Evolutionary conservation across 2,329 filamentous ascomycete species (phyloP).

Genomic region (Periconia macrospinosa): DNA sequence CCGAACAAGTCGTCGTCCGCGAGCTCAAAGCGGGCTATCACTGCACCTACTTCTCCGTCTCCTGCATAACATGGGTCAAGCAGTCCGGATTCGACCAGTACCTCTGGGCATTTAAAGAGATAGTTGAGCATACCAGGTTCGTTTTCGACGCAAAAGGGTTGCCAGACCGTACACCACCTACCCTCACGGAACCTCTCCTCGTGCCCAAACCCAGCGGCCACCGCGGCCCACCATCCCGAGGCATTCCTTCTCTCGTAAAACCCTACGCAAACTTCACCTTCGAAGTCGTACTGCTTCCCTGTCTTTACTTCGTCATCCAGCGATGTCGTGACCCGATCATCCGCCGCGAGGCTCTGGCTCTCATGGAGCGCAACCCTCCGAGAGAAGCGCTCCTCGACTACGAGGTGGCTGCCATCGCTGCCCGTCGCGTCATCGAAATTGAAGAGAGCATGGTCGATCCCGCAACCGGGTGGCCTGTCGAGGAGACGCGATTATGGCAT

Average conservation of each 20-base stretch:
- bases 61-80: not conserved
- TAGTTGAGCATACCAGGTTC: conserved; percentile 8
- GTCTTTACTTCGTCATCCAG: conserved; percentile 11
- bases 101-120: not conserved
- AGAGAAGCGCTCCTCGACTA: conserved; percentile 26
- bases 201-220: not conserved
- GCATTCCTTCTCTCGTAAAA: not conserved
- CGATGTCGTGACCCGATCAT: conserved; percentile 19
- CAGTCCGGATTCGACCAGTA: conserved; percentile 3
- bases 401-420: conserved; percentile 14
- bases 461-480: conserved; percentile 17
- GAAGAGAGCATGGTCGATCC: conserved; percentile 23
- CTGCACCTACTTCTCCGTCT: not conserved
- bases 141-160: conserved; percentile 11
- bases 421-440: conserved; percentile 22
- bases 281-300: conserved; percentile 13
- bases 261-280: conserved; percentile 13
- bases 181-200: not conserved
- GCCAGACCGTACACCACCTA: not conserved
- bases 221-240: not conserved
- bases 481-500: conserved; percentile 16
- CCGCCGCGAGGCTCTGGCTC: conserved; percentile 17
- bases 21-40: conserved; percentile 1
- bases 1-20: conserved; percentile 8
- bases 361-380: conserved; percentile 14